Percentiles rank a stretch among this genome's conserved stretches.
Evolutionary conservation across 805 yeast genomes (phyloP).

Genomic region (Saccharomycopsis fermentans): DNA sequence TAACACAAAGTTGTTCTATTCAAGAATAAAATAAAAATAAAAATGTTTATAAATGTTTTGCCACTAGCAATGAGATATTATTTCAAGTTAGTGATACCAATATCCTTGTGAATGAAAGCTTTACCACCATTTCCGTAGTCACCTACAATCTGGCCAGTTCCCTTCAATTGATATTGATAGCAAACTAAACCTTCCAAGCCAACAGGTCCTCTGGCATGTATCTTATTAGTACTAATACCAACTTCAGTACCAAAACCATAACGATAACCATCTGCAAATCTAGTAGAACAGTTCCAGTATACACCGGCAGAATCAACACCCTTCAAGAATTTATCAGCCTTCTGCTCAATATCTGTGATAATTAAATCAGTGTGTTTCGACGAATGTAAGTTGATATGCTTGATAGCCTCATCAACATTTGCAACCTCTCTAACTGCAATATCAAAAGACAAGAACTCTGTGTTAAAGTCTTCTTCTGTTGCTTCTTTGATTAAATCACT

Average conservation of each 20-base stretch:
- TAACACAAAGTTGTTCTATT: not conserved
- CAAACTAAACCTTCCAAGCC: conserved; percentile 95
- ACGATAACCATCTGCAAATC: conserved; percentile 98
- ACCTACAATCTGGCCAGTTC: conserved; percentile 86
- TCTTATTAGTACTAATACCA: conserved; percentile 92
- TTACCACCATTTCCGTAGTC: conserved; percentile 83
- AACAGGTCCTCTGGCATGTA: conserved; percentile 98
- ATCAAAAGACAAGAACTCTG: conserved; percentile 76
- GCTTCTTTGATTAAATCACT: conserved; percentile 35
- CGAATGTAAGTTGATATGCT: conserved; percentile 81
- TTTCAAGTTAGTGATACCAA: conserved; percentile 25
- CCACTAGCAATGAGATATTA: not conserved
- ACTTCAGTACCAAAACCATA: conserved; percentile 99
- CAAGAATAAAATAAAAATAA: not conserved
- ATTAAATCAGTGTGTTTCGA: conserved; percentile 95
- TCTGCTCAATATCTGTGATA: conserved; percentile 59
- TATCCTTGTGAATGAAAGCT: conserved; percentile 64
- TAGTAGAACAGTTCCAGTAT: conserved; percentile 93
- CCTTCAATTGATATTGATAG: conserved; percentile 87
- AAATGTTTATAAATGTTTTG: not conserved
- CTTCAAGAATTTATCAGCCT: conserved; percentile 68
- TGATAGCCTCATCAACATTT: conserved; percentile 61
- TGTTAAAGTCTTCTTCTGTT: conserved; percentile 59
- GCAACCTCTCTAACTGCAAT: conserved; percentile 61
- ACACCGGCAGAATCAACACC: conserved; percentile 94